These are phyloP conservation scores for Leccinum imitatum DNA, from an alignment of 768 basidiomycete genomes.

Conservation along the genomic window DNA sequence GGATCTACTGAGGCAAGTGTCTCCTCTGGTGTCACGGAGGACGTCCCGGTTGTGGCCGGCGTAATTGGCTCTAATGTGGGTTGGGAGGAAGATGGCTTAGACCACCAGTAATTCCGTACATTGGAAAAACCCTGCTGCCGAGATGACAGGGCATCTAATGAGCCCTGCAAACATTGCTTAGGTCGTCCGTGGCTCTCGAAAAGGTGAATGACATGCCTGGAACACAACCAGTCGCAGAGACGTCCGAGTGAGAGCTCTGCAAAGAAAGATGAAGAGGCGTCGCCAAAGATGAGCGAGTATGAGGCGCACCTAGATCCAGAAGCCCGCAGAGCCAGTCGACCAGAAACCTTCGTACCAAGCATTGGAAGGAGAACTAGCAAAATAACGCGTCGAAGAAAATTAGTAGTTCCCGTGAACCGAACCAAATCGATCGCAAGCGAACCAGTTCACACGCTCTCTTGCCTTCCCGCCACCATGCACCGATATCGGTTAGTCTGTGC, in stretches of 20 bases:
- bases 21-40: background rate
- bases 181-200: background rate
- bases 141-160: conserved; percentile 3
- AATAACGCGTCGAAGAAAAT: conserved; percentile 7
- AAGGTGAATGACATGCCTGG: conserved; percentile 19
- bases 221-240: conserved; percentile 12
- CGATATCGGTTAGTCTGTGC: conserved; percentile 27
- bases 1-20: background rate
- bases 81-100: conserved; percentile 20
- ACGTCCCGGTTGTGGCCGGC: background rate
- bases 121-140: conserved; percentile 17
- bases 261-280: conserved; percentile 13
- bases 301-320: conserved; percentile 22
- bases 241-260: conserved; percentile 17
- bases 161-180: conserved; percentile 12
- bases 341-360: conserved; percentile 22
- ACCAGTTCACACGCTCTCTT: conserved; percentile 19
- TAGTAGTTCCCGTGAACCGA: conserved; percentile 1
- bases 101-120: conserved; percentile 35
- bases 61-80: conserved; percentile 7
- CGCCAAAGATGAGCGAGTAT: background rate
- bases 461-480: conserved; percentile 14
- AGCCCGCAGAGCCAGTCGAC: conserved; percentile 25
- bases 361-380: conserved; percentile 9
- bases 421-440: conserved; percentile 2